These are phyloP conservation scores for Coemansia sp. DNA, from an alignment of 192 early-diverging fungal genomes.

Conservation along the genomic window DNA sequence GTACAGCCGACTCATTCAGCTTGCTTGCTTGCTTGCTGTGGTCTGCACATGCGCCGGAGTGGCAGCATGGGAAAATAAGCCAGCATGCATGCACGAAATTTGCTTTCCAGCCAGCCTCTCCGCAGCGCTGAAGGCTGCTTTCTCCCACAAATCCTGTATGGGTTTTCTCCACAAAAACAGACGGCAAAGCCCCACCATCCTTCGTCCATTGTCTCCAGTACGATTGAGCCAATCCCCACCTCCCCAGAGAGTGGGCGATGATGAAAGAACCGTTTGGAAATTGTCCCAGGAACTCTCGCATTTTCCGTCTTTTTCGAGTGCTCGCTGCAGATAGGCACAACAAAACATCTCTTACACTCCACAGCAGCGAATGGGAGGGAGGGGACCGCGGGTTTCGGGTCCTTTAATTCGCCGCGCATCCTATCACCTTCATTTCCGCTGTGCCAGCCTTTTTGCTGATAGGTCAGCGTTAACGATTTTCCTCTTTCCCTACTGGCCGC, in stretches of 20 bases:
- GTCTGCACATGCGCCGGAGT: background rate
- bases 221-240: constrained; percentile 5
- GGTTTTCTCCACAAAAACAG: background rate
- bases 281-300: background rate
- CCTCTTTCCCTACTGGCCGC: background rate
- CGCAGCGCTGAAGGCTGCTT: background rate
- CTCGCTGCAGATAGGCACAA: background rate
- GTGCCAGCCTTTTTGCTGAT: background rate
- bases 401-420: background rate
- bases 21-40: background rate
- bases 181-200: constrained; percentile 6
- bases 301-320: background rate
- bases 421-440: background rate
- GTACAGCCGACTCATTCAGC: too few species aligned
- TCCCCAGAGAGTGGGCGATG: background rate
- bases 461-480: background rate
- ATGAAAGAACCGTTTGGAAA: background rate
- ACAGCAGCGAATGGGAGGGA: background rate
- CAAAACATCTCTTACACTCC: background rate
- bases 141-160: background rate
- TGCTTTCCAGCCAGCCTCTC: background rate
- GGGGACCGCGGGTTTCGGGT: background rate
- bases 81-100: background rate
- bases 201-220: background rate
- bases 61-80: background rate